These are phyloP conservation scores for Colletotrichum kahawae DNA, from an alignment of 2,329 filamentous ascomycete genomes.

Conservation along the genomic window DNA sequence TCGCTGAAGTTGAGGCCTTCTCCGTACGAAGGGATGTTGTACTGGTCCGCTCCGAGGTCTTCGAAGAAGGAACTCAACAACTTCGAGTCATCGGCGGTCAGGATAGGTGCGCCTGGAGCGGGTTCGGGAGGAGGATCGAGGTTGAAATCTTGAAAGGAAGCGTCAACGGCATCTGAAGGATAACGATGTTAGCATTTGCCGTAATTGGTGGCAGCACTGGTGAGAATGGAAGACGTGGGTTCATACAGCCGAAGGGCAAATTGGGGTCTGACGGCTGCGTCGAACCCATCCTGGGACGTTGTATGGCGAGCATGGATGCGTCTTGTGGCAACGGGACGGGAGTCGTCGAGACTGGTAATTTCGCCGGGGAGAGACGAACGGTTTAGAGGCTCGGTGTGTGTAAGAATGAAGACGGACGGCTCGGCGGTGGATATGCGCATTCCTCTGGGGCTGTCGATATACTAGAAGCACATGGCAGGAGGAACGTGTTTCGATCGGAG, in stretches of 20 bases:
- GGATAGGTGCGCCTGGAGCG: constrained; percentile 67
- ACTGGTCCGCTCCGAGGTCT: constrained; percentile 56
- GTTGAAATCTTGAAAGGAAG: constrained; percentile 46
- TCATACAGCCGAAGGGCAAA: constrained; percentile 73
- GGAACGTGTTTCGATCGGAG: constrained; percentile 3
- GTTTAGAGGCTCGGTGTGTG: background rate
- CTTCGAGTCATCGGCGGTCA: constrained; percentile 66
- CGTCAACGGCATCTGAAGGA: constrained; percentile 50
- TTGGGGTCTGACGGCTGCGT: constrained; percentile 60
- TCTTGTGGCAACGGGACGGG: constrained; percentile 26
- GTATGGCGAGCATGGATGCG: constrained; percentile 63
- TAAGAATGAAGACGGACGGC: constrained; percentile 12
- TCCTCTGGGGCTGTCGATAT: constrained; percentile 19
- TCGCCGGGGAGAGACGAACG: background rate
- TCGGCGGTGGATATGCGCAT: constrained; percentile 13
- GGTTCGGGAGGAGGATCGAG: constrained; percentile 66
- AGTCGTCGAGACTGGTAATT: constrained; percentile 6
- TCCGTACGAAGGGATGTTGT: constrained; percentile 53
- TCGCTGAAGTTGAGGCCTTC: constrained; percentile 56
- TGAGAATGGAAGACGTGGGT: constrained; percentile 5
- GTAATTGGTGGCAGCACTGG: background rate
- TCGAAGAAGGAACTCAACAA: constrained; percentile 64
- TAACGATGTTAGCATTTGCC: background rate
- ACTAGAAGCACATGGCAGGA: constrained; percentile 12
- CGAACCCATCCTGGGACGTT: constrained; percentile 64